Evolutionary conservation across 1,284 basidiomycete genomes (phyloP).

Genomic region (Wolfiporia cocos): DNA sequence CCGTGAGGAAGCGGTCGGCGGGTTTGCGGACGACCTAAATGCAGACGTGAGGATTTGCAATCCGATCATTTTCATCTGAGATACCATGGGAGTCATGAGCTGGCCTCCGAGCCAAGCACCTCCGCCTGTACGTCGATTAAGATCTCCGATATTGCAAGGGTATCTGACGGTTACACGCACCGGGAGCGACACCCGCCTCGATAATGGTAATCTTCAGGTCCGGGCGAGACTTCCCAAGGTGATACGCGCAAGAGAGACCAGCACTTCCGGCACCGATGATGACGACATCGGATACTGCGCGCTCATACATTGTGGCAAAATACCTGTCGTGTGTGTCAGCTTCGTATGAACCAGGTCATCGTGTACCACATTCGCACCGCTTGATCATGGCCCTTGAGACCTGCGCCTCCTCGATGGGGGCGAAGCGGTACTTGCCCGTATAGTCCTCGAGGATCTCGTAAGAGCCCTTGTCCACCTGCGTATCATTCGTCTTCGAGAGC

Average conservation of each 20-base stretch:
- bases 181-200: conserved; percentile 78
- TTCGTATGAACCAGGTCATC: not conserved
- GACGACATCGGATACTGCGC: conserved; percentile 72
- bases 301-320: conserved; percentile 70
- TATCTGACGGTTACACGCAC: conserved; percentile 6
- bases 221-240: conserved; percentile 61
- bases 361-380: conserved; percentile 34
- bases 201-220: conserved; percentile 79
- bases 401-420: conserved; percentile 71
- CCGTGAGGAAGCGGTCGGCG: conserved; percentile 67
- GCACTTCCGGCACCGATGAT: conserved; percentile 80
- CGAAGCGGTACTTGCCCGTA: conserved; percentile 60
- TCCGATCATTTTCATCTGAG: too few relatives aligned
- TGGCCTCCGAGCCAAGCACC: conserved; percentile 81
- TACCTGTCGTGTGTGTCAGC: conserved; percentile 35
- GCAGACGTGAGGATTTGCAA: too few relatives aligned
- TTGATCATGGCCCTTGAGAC: conserved; percentile 79
- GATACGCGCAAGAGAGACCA: conserved; percentile 76
- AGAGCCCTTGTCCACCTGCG: conserved; percentile 12
- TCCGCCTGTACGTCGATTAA: conserved; percentile 36
- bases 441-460: conserved; percentile 45
- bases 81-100: conserved; percentile 79
- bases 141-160: not conserved
- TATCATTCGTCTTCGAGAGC: conserved; percentile 15
- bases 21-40: conserved; percentile 73